Percentiles rank a stretch among this genome's conserved stretches.
phyloP scores from a whole-genome alignment of 352 stramenopile species.

The Phytophthora niederhauseri region DNA sequence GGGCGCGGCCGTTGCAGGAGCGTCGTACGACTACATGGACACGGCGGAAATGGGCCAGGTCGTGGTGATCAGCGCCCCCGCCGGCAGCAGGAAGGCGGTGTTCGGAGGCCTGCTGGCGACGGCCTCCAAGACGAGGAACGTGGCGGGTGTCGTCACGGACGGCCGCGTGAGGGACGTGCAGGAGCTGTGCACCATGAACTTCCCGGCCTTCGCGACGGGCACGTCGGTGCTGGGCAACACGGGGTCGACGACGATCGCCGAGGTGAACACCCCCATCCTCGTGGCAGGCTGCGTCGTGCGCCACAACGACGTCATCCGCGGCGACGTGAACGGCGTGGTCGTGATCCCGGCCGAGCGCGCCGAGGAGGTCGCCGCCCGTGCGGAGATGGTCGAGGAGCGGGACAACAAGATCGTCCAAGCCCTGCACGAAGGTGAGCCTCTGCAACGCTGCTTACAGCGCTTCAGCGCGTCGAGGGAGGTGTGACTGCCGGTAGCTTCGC shows the following conservation, averaged over 20 bases:
- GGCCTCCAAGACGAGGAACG: conserved; percentile 68
- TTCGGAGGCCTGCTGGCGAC: conserved; percentile 80
- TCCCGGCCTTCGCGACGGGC: conserved; percentile 70
- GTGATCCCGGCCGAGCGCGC: conserved; percentile 78
- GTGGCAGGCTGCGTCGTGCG: conserved; percentile 81
- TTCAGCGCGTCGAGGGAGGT: conserved; percentile 54
- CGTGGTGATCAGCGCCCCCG: conserved; percentile 76
- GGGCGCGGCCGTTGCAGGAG: conserved; percentile 24
- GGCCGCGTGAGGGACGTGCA: conserved; percentile 79
- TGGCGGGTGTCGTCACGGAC: conserved; percentile 73
- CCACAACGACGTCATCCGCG: conserved; percentile 80
- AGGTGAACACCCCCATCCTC: conserved; percentile 71
- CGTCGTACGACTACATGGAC: conserved; percentile 80
- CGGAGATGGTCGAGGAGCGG: conserved; percentile 81
- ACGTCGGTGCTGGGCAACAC: conserved; percentile 78
- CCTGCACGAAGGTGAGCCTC: conserved; percentile 76
- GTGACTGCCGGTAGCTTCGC: conserved; percentile 6
- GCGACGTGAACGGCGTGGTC: conserved; percentile 83
- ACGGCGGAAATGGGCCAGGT: conserved; percentile 76
- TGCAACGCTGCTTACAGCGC: conserved; percentile 79
- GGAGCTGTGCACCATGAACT: conserved; percentile 68
- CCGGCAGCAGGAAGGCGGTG: conserved; percentile 55
- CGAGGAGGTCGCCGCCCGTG: conserved; percentile 69
- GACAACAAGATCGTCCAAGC: conserved; percentile 81
- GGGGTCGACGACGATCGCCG: conserved; percentile 63